Evolutionary conservation across 331 rosid genomes (phyloP), one percentile per base, ranked within the genome.

Genomic region (Pyrus hybrid): DNA sequence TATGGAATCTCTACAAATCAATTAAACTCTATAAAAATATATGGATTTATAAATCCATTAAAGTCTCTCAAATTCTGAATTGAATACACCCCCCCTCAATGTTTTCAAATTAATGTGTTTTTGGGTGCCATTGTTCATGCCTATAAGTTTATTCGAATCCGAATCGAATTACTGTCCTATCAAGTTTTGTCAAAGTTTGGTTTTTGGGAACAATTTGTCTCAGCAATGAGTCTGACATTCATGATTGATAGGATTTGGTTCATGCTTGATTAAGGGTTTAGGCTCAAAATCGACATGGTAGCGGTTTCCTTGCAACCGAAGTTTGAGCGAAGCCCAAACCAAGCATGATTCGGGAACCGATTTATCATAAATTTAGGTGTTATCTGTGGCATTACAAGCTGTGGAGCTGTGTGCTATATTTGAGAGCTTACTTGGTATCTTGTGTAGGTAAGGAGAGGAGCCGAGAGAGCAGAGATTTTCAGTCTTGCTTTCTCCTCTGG

Each of bases 371-470:
- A 49, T 7, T 7, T 49, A 49, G 2, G 56, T 61, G 66, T 25
- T 3, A 23, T 5, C 66, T 61, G 6, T 25, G 32, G 66, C 66
- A 61, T 7, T 41, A 13, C 4, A 21, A 13, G 75, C 29, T 32
- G 64, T 21, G 14, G 32, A 26, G 63, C 6, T 10, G 4, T 53
- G 65, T 71, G 51, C 64, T 25, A 16, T n/a, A n/a, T 10, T 29
- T 49, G 63, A 67, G 13, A 49, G 11, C 23, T 76, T 43, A 18
- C 68, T 41, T 77, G 76, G 76, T 30, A 8, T 32, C 69, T 3
- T 32, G 26, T 92, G 73, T 80, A 92, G 97, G 83, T 92, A 29
- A 80, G 97, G 76, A 82, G 97, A 84, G 97, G 97, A 63, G 90
- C 96, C 14, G 93, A 90, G 69, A 75, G 86, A 73, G 97, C 97